Base-by-base conservation (phyloP, 495 filamentous ascomycete genomes). In the Penicillium coprophilum region DNA sequence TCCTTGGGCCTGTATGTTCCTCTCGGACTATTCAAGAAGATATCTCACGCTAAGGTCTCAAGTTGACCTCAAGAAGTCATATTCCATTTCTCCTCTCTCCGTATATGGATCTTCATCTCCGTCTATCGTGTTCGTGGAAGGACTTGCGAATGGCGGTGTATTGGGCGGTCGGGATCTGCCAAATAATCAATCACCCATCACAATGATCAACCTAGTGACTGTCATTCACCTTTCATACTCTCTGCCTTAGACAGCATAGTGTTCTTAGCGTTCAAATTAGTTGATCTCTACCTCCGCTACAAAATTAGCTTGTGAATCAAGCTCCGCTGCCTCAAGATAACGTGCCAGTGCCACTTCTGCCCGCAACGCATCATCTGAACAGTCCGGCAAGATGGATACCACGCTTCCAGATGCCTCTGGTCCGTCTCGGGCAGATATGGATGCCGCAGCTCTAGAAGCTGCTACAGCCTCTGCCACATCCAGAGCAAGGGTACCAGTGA, bases 401-500 rank as follows among this genome's bases (percentile, higher is more conserved):
- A 57, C 59, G 32, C 52, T 65, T 43, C 56, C 67, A 31, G 72
- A 74, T 41, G 61, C 70, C 11, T 67, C 63, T 55, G 63, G 65
- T 43, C 55, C 58, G 34, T 61, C 51, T 15, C 58, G 60, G 13
- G 19, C 46, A 44, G 36, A 50, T 43, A 15, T 28, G 7, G 36
- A 52, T 2, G 15, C 52, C 13, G 11, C 20, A 6, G 28, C 28
- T 9, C 8, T 21, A 7, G 34, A 41, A 6, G 49, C 12, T 6
- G 21, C 57, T 27, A 27, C 46, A 1, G 11, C 34, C 21, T 49
- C 32, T 12, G 54, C 48, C 12, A 50, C 46, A 12, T 59, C 66
- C n/a, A 10, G 56, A 41, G 61, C 60, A 12, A 43, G 7, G 12
- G 24, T 11, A 9, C 21, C 28, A 6, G 30, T 61, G 24, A 66